Conservation (phyloP, 495 filamentous ascomycete genomes). For the Symbiotaphrina buchneri region DNA sequence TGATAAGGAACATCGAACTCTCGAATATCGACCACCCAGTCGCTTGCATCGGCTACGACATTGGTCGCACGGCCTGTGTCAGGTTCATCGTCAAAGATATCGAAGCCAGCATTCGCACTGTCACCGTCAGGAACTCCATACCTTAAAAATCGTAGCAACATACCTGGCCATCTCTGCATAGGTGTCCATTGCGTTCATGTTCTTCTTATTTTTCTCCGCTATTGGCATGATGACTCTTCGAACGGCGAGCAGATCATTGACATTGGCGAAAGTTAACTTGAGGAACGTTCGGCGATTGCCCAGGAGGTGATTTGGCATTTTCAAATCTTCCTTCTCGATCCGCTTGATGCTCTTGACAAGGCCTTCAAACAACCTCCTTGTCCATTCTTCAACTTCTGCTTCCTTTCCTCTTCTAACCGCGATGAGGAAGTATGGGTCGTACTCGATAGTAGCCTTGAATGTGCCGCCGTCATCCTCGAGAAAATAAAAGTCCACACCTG, state of each 20-base stretch:
- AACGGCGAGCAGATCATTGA: constrained; percentile 61
- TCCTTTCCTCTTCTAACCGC: constrained; percentile 76
- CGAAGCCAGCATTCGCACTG: constrained; percentile 71
- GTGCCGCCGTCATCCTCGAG: constrained; percentile 79
- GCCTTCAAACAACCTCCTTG: constrained; percentile 64
- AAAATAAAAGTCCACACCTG: constrained; percentile 93
- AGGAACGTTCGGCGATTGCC: constrained; percentile 77
- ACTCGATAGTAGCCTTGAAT: constrained; percentile 92
- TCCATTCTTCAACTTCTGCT: constrained; percentile 89
- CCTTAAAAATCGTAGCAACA: constrained; percentile 9
- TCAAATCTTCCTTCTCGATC: constrained; percentile 80
- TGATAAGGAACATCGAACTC: constrained; percentile 99
- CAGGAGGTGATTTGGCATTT: constrained; percentile 88
- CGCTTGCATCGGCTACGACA: constrained; percentile 70
- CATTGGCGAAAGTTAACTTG: constrained; percentile 69
- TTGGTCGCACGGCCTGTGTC: constrained; percentile 67
- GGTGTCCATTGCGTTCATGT: constrained; percentile 87
- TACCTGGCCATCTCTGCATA: constrained; percentile 91
- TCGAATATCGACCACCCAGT: constrained; percentile 95
- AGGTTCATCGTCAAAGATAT: constrained; percentile 87
- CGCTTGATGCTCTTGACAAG: constrained; percentile 55
- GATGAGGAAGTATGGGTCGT: constrained; percentile 90
- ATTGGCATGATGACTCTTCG: constrained; percentile 68
- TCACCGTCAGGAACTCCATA: not conserved
- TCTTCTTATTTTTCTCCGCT: constrained; percentile 91